Evolutionary conservation across 768 basidiomycete species (phyloP), one percentile per base, ranked within the genome.

Genomic region (Tylopilus plumbeoviolaceoides): DNA sequence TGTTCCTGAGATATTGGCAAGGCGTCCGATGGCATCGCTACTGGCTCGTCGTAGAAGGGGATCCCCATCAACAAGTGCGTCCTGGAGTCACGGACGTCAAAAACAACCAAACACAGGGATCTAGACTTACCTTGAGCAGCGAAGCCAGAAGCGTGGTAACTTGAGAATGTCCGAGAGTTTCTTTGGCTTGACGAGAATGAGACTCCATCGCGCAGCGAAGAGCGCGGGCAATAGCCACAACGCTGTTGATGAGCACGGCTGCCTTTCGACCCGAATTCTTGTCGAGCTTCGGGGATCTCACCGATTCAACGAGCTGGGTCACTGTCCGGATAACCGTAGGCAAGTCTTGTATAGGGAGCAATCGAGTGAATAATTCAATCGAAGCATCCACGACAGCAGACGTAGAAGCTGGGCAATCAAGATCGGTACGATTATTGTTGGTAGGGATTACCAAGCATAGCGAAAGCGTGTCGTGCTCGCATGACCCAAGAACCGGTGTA

Each of bases 331-430:
- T 72, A 10, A 79, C 80, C 0, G 82, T 76, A 3, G 75, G 51
- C 2, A 83, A 68, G 58, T 90, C 90, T 67, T 97, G 95, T 21
- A 85, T 69, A 1, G 90, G 85, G 25, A 97, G 78, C 35, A 97
- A 71, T 33, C 80, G 78, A 0, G 90, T 76, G 61, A 98, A 98
- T 3, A 98, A 76, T 40, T 88, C 83, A n/a, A 98, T 85, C 0
- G 92, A 89, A 7, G 87, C 83, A 65, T 98, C 90, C 25, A 97
- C 88, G 10, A 92, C 88, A 5, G 88, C 82, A 0, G 91, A 92
- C 0, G 81, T 77, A 3, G 94, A 75, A 3, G 94, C 85, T 8
- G 89, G 83, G 8, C 89, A 81, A 60, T 87, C 85, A 3, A 79
- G 69, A 40, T 76, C 62, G 12, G 63, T 61, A 46, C 78, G 78